Conservation (phyloP, 2,329 filamentous ascomycete species). For the Hymenoscyphus linearis region DNA sequence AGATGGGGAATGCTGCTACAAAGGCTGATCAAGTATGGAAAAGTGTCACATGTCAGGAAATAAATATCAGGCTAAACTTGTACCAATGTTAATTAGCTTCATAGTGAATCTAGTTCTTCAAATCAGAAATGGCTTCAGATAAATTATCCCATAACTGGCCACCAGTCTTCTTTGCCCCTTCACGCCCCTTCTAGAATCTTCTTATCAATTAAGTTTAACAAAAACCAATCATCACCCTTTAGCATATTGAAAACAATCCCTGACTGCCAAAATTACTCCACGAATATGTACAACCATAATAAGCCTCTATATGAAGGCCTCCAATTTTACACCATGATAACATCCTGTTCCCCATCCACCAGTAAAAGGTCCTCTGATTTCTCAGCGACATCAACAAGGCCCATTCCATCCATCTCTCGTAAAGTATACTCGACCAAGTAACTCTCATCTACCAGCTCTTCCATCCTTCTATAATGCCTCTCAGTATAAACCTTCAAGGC, state of each 20-base stretch:
- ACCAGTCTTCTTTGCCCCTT: no score
- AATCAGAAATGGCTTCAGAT: no score
- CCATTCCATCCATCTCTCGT: slow-evolving; percentile 71
- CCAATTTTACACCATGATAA: slow-evolving; percentile 19
- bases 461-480: slow-evolving; percentile 82
- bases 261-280: background rate
- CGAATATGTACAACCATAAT: background rate
- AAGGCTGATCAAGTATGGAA: background rate
- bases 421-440: slow-evolving; percentile 92
- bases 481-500: slow-evolving; percentile 89
- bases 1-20: background rate
- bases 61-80: no score
- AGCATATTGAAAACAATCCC: background rate
- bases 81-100: no score
- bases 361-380: slow-evolving; percentile 13
- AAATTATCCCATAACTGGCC: no score
- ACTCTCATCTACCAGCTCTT: slow-evolving; percentile 89
- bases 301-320: background rate
- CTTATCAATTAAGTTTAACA: no score
- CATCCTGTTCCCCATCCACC: slow-evolving; percentile 16
- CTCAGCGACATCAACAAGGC: slow-evolving; percentile 14
- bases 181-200: no score
- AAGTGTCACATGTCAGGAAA: background rate
- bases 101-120: no score
- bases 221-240: no score